phyloP scores from a whole-genome alignment of 208 protist genomes.

The Leishmania amazonensis region DNA sequence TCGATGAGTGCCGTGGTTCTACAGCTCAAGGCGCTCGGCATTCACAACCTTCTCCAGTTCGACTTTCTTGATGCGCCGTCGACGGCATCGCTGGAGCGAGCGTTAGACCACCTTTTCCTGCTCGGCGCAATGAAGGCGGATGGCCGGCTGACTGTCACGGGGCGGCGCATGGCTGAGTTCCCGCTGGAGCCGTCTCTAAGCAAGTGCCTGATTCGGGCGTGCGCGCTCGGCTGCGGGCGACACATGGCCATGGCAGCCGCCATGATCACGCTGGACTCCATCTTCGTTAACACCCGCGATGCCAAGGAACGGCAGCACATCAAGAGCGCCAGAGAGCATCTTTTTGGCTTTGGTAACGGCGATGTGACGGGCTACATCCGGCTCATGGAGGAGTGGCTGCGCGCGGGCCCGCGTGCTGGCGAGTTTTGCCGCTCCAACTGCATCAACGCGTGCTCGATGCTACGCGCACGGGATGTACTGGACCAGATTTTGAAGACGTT shows the following conservation, averaged over 20 bases:
- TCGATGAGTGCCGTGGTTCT: conserved; percentile 97
- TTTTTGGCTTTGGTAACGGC: conserved; percentile 84
- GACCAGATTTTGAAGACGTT: conserved; percentile 87
- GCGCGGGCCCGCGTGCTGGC: conserved; percentile 41
- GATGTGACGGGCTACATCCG: conserved; percentile 85
- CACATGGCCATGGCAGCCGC: conserved; percentile 91
- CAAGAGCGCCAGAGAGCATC: conserved; percentile 68
- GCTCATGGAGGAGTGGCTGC: conserved; percentile 89
- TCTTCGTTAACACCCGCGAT: conserved; percentile 97
- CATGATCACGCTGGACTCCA: conserved; percentile 93
- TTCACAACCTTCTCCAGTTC: conserved; percentile 97
- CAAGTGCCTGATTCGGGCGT: conserved; percentile 90
- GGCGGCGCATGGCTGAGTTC: conserved; percentile 98
- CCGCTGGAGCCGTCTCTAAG: conserved; percentile 98
- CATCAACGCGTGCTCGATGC: conserved; percentile 68
- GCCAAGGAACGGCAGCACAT: conserved; percentile 64
- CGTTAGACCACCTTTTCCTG: conserved; percentile 97
- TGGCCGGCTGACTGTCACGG: conserved; percentile 96
- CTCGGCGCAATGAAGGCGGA: conserved; percentile 98
- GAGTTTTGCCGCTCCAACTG: conserved; percentile 88
- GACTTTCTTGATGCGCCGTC: conserved; percentile 98
- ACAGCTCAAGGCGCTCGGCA: conserved; percentile 97
- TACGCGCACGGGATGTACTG: conserved; percentile 82
- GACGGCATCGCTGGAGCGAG: conserved; percentile 96
- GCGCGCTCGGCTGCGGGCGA: conserved; percentile 72